Evolutionary conservation across 225 moss, liverwort and hornwort genomes (phyloP), one percentile per base, ranked within the genome.

Genomic region (Physcomitrium patens): DNA sequence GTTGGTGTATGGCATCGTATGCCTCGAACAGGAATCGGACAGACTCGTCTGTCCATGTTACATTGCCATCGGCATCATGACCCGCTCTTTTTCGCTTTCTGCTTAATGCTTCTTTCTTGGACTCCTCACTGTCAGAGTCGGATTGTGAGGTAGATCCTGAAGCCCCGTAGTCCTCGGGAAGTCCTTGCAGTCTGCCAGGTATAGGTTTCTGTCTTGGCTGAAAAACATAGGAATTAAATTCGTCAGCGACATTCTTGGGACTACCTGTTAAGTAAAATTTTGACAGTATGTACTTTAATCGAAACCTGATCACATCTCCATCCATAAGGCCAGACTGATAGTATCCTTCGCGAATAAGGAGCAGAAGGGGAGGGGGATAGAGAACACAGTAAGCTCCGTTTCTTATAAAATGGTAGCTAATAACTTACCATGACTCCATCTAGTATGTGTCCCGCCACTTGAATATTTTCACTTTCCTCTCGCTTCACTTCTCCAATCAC

Each of bases 11-110:
- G 65, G 88, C 78, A 76, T 88, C 88, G 47, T 88, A 88, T 3
- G 85, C 80, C 68, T 78, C 70, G 59, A 88, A 85, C 43, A 88
- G 62, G 73, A 83, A 88, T 63, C 73, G 57, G 15, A 88, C 88
- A 62, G 88, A 88, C 68, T 83, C 85, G 54, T 85, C 85, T 54
- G 88, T 88, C 88, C 88, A 88, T n/a, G 88, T 88, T 66, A 85
- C 76, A 65, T 86, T 83, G 68, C 86, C 86, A 81, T 86, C 86
- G 12, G 80, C 80, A 78, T 86, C 86, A 76, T 86, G 83, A 19
- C 86, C 86, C 43, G 83, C 77, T 76, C 47, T 80, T 75, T 78
- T 86, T 45, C 65, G 71, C 51, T 81, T 86, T 59, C 82, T 83
- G 70, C 54, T 60, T 18, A 65, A 20, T 22, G 24, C 52, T 51